phyloP scores from a whole-genome alignment of 2,329 filamentous ascomycete species.

The Chrysoporthe cubensis region DNA sequence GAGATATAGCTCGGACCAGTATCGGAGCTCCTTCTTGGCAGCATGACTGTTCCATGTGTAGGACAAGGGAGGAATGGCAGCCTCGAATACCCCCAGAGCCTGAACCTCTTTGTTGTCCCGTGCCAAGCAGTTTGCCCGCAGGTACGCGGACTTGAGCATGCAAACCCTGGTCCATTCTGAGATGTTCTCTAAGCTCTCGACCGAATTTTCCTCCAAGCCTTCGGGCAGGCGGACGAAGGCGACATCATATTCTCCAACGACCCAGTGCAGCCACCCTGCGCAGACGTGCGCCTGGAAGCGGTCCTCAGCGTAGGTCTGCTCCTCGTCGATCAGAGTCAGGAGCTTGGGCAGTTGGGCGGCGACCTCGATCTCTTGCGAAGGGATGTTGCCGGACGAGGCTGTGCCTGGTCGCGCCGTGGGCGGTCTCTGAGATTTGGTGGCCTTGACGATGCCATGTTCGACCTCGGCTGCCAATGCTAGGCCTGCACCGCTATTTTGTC shows the following conservation, averaged over 20 bases:
- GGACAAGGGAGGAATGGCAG: slow-evolving; percentile 66
- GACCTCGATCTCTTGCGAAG: slow-evolving; percentile 50
- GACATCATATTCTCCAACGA: slow-evolving; percentile 68
- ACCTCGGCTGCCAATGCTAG: slow-evolving; percentile 71
- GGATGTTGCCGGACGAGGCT: slow-evolving; percentile 43
- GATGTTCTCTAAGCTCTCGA: slow-evolving; percentile 57
- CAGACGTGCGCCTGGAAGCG: slow-evolving; percentile 81
- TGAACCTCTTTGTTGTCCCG: slow-evolving; percentile 55
- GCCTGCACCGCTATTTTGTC: slow-evolving; percentile 50
- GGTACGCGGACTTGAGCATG: slow-evolving; percentile 76
- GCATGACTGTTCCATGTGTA: slow-evolving; percentile 54
- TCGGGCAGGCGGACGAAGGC: slow-evolving; percentile 66
- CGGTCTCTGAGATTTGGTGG: slow-evolving; percentile 47
- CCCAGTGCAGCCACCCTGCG: slow-evolving; percentile 84
- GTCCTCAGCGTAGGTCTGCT: slow-evolving; percentile 58
- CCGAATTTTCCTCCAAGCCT: slow-evolving; percentile 59
- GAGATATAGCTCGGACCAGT: slow-evolving; percentile 79
- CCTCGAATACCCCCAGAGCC: slow-evolving; percentile 68
- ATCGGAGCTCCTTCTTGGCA: slow-evolving; percentile 67
- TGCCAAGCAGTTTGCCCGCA: slow-evolving; percentile 69
- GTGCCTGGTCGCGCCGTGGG: slow-evolving; percentile 41
- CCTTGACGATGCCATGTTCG: slow-evolving; percentile 67
- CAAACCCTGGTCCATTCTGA: slow-evolving; percentile 83
- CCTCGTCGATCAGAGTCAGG: slow-evolving; percentile 60
- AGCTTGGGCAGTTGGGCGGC: slow-evolving; percentile 54